Evolutionary conservation across 345 rosid species (phyloP), one percentile per base, ranked within the genome.

Genomic region (Syzygium oleosum): DNA sequence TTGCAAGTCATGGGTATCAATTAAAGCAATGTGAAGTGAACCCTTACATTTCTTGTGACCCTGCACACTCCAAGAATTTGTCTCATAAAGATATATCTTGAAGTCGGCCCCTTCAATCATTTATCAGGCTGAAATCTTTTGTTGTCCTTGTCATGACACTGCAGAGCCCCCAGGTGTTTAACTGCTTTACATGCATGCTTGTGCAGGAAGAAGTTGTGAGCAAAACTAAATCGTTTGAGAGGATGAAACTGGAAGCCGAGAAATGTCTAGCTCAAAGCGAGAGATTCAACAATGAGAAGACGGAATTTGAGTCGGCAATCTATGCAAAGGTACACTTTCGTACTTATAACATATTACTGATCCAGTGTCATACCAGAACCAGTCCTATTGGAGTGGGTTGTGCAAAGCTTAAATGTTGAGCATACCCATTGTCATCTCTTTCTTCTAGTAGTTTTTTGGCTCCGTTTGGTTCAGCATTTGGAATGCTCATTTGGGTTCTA

Each of bases 261-360:
- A 97, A 93, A 89, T 97, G 98, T 85, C 87, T 96, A 86, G 92
- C 90, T 0, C 99, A 97, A 90, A 92, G 97, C 79, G 95, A 95
- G 90, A 94, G 86, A 85, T 89, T 93, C 88, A 87, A 89, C 88
- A 89, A 85, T 23, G 97, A 95, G 90, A 97, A 94, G 90, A 84
- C 22, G 58, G 97, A 95, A 87, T 96, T 97, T 88, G 98, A 96
- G 89, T 90, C 91, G 87, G 96, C 94, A 86, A 91, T 93, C 86
- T 97, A 97, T 90, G 91, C 95, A 53, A 96, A 97, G 96, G 99
- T 91, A 52, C 55, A 88, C 59, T 85, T 65, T 85, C 1, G 22
- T 79, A 16, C 58, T 55, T 10, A 83, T 49, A 41, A 11, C 14
- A 49, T 46, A 27, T 58, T 58, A 27, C 63, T 9, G 1, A 73